Percentiles rank a stretch among this genome's conserved stretches.
Conservation (phyloP, 257 asterid genomes). For the Avicennia marina region DNA sequence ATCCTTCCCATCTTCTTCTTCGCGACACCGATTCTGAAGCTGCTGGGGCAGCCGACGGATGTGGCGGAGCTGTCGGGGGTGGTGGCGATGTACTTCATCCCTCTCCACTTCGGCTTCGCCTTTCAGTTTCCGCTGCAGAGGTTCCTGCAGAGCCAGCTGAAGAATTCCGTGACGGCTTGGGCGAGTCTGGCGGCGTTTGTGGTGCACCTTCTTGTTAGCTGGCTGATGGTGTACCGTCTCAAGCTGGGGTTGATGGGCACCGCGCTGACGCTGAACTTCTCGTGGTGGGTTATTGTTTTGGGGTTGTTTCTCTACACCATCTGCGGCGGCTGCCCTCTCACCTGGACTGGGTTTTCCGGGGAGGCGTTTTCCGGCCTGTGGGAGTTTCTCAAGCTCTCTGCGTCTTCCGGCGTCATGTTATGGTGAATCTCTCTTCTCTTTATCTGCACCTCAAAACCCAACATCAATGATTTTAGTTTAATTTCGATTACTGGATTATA, state of each 20-base stretch:
- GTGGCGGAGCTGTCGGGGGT: constrained; percentile 27
- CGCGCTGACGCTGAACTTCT: constrained; percentile 42
- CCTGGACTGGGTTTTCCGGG: constrained; percentile 75
- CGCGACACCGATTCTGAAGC: constrained; percentile 53
- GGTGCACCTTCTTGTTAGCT: constrained; percentile 43
- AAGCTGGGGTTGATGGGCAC: constrained; percentile 58
- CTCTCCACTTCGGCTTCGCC: constrained; percentile 74
- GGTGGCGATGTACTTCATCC: constrained; percentile 42
- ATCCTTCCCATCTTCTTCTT: constrained; percentile 47
- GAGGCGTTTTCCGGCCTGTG: constrained; percentile 85
- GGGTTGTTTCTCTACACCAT: constrained; percentile 43
- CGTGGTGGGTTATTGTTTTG: constrained; percentile 57
- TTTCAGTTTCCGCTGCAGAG: constrained; percentile 67
- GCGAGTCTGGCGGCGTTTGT: constrained; percentile 38
- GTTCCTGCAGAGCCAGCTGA: constrained; percentile 81
- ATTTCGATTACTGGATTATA: too few relatives aligned
- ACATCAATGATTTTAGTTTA: too few relatives aligned
- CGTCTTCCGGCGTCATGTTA: constrained; percentile 88
- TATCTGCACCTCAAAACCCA: too few relatives aligned
- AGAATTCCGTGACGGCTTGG: constrained; percentile 61
- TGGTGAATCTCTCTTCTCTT: too few relatives aligned
- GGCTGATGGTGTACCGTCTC: constrained; percentile 46
- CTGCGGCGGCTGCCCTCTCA: constrained; percentile 65
- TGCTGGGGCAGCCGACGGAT: constrained; percentile 27
- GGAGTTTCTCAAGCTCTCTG: constrained; percentile 71